These are phyloP conservation scores for Nephelium lappaceum DNA, from an alignment of 345 rosid genomes.

Conservation along the genomic window DNA sequence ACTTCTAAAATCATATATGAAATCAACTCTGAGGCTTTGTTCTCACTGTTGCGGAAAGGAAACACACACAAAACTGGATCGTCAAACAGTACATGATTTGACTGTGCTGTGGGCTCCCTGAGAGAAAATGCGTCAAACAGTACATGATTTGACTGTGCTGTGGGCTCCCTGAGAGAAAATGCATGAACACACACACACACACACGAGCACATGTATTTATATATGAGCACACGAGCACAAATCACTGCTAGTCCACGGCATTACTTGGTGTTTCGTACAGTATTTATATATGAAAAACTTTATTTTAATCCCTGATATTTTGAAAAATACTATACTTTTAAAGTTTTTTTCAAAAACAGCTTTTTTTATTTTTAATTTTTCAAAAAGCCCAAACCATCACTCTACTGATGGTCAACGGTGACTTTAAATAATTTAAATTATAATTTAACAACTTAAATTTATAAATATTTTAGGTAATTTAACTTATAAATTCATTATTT, in stretches of 20 bases:
- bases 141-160: not conserved
- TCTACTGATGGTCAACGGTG: no score
- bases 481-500: no score
- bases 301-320: no score
- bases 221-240: not conserved
- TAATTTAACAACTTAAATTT: no score
- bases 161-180: slow-evolving; percentile 18
- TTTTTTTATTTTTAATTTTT: no score
- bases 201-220: not conserved
- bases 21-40: not conserved
- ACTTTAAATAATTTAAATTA: no score
- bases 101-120: slow-evolving; percentile 10
- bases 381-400: no score
- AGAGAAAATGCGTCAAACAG: slow-evolving; percentile 4
- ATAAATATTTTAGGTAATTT: no score
- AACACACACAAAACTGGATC: not conserved
- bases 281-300: not conserved
- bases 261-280: not conserved
- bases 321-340: no score
- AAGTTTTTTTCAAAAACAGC: no score
- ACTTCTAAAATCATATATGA: not conserved
- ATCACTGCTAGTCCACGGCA: not conserved
- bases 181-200: not conserved
- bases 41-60: slow-evolving; percentile 8
- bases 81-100: not conserved